Percentiles rank a stretch among this genome's conserved stretches.
These are phyloP conservation scores for Escallonia herrerae DNA, from an alignment of 129 eudicot genomes.

Conservation along the genomic window DNA sequence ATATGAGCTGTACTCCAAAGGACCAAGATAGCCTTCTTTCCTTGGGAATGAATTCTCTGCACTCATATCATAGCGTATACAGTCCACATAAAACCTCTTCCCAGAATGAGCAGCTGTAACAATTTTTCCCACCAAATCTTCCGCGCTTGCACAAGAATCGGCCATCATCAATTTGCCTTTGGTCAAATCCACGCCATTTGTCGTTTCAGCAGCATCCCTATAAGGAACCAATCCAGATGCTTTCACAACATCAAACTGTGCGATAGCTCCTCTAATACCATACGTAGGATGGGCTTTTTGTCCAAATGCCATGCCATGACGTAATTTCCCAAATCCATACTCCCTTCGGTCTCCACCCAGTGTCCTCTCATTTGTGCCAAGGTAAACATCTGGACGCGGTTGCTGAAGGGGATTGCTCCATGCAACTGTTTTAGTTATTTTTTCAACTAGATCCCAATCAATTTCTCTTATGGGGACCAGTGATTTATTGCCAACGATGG, in stretches of 20 bases:
- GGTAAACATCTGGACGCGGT: slow-evolving; percentile 96
- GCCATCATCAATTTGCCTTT: slow-evolving; percentile 77
- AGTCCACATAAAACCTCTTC: slow-evolving; percentile 91
- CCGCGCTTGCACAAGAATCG: slow-evolving; percentile 54
- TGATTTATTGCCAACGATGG: slow-evolving; percentile 33
- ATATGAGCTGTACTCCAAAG: slow-evolving; percentile 96
- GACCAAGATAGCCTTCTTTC: slow-evolving; percentile 99
- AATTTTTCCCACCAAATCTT: slow-evolving; percentile 81
- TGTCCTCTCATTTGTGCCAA: slow-evolving; percentile 89
- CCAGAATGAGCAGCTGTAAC: slow-evolving; percentile 99
- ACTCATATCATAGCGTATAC: slow-evolving; percentile 84
- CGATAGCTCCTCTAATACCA: slow-evolving; percentile 97
- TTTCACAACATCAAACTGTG: slow-evolving; percentile 87
- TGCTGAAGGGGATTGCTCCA: slow-evolving; percentile 95
- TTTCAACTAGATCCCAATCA: slow-evolving; percentile 62
- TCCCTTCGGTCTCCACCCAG: slow-evolving; percentile 96
- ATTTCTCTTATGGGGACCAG: slow-evolving; percentile 44
- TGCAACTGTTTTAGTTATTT: slow-evolving; percentile 53
- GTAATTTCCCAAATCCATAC: slow-evolving; percentile 88
- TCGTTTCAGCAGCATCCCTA: slow-evolving; percentile 29
- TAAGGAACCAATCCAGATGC: slow-evolving; percentile 88
- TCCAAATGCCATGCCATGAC: slow-evolving; percentile 74
- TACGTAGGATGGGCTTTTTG: slow-evolving; percentile 89
- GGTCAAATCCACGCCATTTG: slow-evolving; percentile 25
- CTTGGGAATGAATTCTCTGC: slow-evolving; percentile 97